Base-by-base conservation (phyloP, 495 filamentous ascomycete species). In the Tirmania nivea region DNA sequence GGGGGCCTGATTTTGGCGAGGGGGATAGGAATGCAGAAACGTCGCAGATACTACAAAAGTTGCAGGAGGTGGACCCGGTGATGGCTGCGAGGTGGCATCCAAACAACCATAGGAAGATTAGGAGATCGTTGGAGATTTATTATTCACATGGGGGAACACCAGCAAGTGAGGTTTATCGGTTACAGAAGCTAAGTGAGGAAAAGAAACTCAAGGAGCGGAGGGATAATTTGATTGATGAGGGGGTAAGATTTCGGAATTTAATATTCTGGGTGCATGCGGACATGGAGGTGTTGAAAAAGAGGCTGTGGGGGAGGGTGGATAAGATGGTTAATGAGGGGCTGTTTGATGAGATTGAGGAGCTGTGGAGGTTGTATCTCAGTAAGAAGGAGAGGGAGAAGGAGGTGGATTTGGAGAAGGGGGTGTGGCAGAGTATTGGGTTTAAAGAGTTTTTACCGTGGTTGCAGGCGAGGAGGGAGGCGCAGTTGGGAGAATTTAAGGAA, bases 1-100 rank as follows among this genome's bases (percentile, higher is more conserved):
- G 25, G 7, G 25, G 25, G 25, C 25, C 25, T 31, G 25, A 31
- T 31, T 45, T 31, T 31, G 3, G 25, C 25, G 25, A 7, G 3
- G 25, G 25, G 25, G 25, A 31, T 31, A 31, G 39, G 39, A 50
- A 50, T 50, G 48, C 48, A 10, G n/a, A 19, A 16, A 21, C 48
- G n/a, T 12, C 48, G 16, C 3, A 50, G 48, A 20, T 50, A 12
- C 11, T 50, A 12, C 16, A 19, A 20, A 50, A 81, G 60, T 69
- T 96, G 52, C 71, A 70, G 52, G 75, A 82, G 60, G 80, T 95
- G 0, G 92, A 99, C 65, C 90, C 90, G 2, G 68, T 73, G 4
- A 94, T 95, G 79, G 92, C 92, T 14, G 73, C 78, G 51, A 74
- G 79, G 50, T 99, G 92, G 92, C 92, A 99, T 64, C 89, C 89